Conservation (phyloP, 495 filamentous ascomycete genomes). For the Lasiosphaeria hispida region DNA sequence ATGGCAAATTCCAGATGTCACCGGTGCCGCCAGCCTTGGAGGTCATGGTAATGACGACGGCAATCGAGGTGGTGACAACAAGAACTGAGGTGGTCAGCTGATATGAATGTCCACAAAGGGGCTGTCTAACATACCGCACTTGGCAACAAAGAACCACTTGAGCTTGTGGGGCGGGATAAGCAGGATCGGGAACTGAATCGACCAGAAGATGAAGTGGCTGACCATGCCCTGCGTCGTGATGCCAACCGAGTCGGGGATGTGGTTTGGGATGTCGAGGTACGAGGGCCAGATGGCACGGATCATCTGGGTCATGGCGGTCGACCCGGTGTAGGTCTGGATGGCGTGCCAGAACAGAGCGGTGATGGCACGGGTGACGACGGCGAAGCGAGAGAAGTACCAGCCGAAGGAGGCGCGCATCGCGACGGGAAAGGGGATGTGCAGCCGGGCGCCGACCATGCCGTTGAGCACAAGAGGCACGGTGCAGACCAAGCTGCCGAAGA, state of each 20-base stretch:
- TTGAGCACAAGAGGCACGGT: conserved; percentile 48
- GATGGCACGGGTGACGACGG: conserved; percentile 42
- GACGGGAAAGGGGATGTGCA: conserved; percentile 46
- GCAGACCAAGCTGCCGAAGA: conserved; percentile 36
- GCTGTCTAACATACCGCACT: conserved; percentile 28
- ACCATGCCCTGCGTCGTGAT: conserved; percentile 52
- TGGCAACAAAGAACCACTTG: conserved; percentile 52
- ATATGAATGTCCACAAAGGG: neutral
- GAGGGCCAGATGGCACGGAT: conserved; percentile 47
- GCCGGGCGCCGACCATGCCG: conserved; percentile 45
- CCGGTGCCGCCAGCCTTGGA: conserved; percentile 44
- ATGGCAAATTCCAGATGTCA: conserved; percentile 45
- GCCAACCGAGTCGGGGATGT: conserved; percentile 45
- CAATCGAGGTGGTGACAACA: conserved; percentile 39
- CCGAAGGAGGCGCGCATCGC: conserved; percentile 42
- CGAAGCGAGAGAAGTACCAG: conserved; percentile 40
- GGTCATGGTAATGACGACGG: conserved; percentile 44
- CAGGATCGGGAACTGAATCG: conserved; percentile 49
- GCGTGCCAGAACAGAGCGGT: conserved; percentile 49
- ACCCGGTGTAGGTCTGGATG: conserved; percentile 44
- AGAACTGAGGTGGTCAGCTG: conserved; percentile 24
- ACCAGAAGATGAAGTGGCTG: conserved; percentile 48
- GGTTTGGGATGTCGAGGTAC: conserved; percentile 46
- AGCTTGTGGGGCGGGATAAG: conserved; percentile 50
- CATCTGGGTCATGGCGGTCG: conserved; percentile 41